These are phyloP conservation scores for Pleomassaria siparia DNA, from an alignment of 2,329 filamentous ascomycete species.

Conservation along the genomic window DNA sequence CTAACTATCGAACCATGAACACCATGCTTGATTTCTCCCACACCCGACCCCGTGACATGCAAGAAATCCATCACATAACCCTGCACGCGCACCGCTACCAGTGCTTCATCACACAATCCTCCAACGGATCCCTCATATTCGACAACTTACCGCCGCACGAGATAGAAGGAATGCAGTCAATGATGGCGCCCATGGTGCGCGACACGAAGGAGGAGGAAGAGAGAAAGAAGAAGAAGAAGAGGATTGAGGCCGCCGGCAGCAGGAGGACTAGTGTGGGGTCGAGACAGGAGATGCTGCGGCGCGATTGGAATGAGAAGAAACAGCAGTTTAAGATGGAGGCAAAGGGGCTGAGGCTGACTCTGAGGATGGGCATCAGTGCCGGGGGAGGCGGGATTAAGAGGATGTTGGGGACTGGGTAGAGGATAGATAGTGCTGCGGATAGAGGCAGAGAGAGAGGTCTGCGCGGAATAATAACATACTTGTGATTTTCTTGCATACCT, in stretches of 20 bases:
- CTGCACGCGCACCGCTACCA: slow-evolving; percentile 38
- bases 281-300: slow-evolving; percentile 3
- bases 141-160: slow-evolving; percentile 33
- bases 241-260: neutral
- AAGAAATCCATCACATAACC: slow-evolving; percentile 20
- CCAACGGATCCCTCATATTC: slow-evolving; percentile 23
- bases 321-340: slow-evolving; percentile 27
- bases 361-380: slow-evolving; percentile 31
- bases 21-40: slow-evolving; percentile 23
- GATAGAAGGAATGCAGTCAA: slow-evolving; percentile 16
- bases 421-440: no score
- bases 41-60: slow-evolving; percentile 17
- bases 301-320: slow-evolving; percentile 30
- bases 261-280: slow-evolving; percentile 7
- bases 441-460: no score
- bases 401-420: neutral
- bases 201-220: slow-evolving; percentile 18
- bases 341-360: slow-evolving; percentile 30
- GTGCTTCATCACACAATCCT: slow-evolving; percentile 27
- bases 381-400: slow-evolving; percentile 18
- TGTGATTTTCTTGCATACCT: no score
- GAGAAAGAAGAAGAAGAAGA: neutral
- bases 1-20: slow-evolving; percentile 21
- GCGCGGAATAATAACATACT: no score
- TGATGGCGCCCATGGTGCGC: slow-evolving; percentile 20